Evolutionary conservation across 371 early-diverging fungal genomes (phyloP).

Genomic region (Lichtheimia corymbifera): DNA sequence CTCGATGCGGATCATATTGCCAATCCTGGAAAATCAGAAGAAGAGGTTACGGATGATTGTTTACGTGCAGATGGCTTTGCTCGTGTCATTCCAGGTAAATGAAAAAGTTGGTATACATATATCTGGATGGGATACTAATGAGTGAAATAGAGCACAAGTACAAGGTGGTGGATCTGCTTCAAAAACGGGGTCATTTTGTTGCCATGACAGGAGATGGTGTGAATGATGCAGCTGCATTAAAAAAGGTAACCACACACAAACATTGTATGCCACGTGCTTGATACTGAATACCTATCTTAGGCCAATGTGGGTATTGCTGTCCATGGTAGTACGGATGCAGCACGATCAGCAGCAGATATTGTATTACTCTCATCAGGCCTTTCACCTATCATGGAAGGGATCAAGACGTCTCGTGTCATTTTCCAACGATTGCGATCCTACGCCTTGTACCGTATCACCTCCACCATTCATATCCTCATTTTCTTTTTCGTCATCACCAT

Average conservation of each 20-base stretch:
- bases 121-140: background rate
- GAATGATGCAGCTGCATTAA: conserved; percentile 88
- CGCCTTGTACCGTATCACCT: conserved; percentile 89
- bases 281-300: conserved; percentile 4
- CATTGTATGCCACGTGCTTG: background rate
- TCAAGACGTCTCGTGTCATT: conserved; percentile 81
- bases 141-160: conserved; percentile 68
- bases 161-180: conserved; percentile 76
- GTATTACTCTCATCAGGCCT: conserved; percentile 87
- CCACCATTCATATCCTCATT: conserved; percentile 88
- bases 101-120: background rate
- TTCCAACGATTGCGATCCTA: conserved; percentile 91
- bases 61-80: conserved; percentile 80
- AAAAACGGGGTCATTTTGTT: conserved; percentile 71
- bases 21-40: conserved; percentile 64
- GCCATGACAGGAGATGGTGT: conserved; percentile 92
- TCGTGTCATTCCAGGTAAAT: conserved; percentile 58
- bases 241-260: conserved; percentile 39
- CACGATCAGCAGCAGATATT: conserved; percentile 92
- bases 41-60: conserved; percentile 56
- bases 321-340: conserved; percentile 90
- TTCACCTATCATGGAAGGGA: conserved; percentile 86
- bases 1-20: conserved; percentile 67
- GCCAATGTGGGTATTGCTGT: conserved; percentile 90
- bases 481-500: conserved; percentile 91